These are phyloP conservation scores for Aristolochia contorta DNA, from an alignment of 164 flowering plant species.

Conservation along the genomic window DNA sequence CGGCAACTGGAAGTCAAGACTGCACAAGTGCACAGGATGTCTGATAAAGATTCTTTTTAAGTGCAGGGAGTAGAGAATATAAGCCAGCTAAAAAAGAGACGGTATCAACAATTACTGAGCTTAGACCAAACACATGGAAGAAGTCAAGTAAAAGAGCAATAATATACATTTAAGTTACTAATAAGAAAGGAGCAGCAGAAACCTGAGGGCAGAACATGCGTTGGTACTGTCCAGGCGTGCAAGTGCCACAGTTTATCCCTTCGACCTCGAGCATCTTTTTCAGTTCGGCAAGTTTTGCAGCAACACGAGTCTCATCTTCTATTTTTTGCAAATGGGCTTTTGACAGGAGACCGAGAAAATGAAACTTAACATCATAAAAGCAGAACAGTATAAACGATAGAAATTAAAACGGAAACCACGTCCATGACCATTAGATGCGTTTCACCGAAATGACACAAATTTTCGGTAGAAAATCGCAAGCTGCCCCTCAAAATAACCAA, in stretches of 20 bases:
- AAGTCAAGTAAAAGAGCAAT: background rate
- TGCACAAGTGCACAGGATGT: background rate
- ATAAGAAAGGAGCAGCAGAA: background rate
- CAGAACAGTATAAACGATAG: too few relatives aligned
- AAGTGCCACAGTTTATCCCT: slow-evolving; percentile 7
- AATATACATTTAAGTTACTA: background rate
- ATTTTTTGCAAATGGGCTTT: slow-evolving; percentile 9
- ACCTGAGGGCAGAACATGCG: slow-evolving; percentile 8
- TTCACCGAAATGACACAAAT: too few relatives aligned
- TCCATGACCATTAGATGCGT: too few relatives aligned
- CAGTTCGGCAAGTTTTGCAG: slow-evolving; percentile 4
- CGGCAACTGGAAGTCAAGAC: background rate
- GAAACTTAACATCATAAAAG: too few relatives aligned
- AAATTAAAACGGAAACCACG: too few relatives aligned
- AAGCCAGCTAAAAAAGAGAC: background rate
- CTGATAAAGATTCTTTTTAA: background rate
- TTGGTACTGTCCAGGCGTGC: slow-evolving; percentile 3
- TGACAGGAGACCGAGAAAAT: background rate
- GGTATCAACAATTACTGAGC: background rate
- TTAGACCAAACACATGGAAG: background rate
- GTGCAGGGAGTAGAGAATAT: background rate
- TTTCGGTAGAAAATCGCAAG: too few relatives aligned
- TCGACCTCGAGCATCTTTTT: slow-evolving; percentile 6
- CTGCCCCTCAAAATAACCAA: too few relatives aligned
- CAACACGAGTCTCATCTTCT: background rate